Conservation (phyloP, 176 grass and related monocot genomes). For the Lolium rigidum region DNA sequence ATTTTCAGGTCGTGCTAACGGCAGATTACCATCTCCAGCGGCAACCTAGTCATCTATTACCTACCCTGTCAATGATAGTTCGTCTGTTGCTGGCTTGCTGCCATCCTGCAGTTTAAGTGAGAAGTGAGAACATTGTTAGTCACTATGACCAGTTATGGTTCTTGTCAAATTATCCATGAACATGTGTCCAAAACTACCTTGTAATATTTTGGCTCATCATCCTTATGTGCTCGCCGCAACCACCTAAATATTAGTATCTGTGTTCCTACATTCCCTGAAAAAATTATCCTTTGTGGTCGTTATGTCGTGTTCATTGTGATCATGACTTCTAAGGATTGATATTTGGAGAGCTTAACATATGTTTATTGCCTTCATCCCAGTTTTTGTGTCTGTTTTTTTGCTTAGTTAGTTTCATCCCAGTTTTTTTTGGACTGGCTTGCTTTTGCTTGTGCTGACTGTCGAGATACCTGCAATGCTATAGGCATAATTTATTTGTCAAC, state of each 20-base stretch:
- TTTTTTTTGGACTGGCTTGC: too few relatives aligned
- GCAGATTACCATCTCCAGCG: neutral
- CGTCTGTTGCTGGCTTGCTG: neutral
- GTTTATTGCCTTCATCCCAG: too few relatives aligned
- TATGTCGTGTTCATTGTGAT: neutral
- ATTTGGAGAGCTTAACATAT: too few relatives aligned
- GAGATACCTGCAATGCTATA: too few relatives aligned
- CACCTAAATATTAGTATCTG: too few relatives aligned
- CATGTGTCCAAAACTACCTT: neutral
- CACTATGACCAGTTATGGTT: neutral
- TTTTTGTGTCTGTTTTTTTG: too few relatives aligned
- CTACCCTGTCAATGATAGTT: too few relatives aligned
- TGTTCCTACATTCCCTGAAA: neutral
- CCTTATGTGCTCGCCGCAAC: neutral
- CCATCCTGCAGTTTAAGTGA: neutral
- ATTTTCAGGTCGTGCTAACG: neutral
- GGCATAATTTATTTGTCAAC: too few relatives aligned
- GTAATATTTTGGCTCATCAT: neutral
- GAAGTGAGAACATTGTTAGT: neutral
- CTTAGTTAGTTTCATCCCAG: too few relatives aligned
- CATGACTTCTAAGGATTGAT: neutral
- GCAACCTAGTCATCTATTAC: neutral
- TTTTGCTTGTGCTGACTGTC: too few relatives aligned
- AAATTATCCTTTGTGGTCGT: neutral
- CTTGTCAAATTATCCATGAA: neutral